A percentile compares a stretch with the other conserved stretches of the same genome.
These are phyloP conservation scores for Tulasnella sp. DNA, from an alignment of 768 basidiomycete genomes.

Conservation along the genomic window DNA sequence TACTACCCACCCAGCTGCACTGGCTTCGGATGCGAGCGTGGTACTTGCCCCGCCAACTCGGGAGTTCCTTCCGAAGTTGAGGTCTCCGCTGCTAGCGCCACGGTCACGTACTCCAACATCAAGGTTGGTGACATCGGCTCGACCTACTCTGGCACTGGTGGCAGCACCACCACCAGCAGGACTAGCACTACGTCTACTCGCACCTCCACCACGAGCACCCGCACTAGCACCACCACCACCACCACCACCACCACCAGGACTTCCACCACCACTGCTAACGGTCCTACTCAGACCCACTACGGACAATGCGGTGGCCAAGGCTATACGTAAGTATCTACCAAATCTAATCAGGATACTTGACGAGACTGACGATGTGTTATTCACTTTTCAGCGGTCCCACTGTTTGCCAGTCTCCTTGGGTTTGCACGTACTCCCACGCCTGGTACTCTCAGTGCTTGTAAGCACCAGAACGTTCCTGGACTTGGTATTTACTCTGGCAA, in stretches of 20 bases:
- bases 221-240: background rate
- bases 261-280: background rate
- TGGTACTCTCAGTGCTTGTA: background rate
- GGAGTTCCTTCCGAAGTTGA: constrained; percentile 19
- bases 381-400: background rate
- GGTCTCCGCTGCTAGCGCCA: constrained; percentile 5
- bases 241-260: background rate
- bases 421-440: background rate
- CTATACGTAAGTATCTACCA: background rate
- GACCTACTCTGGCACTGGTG: background rate
- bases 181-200: background rate
- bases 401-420: background rate
- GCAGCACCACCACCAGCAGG: background rate
- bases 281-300: background rate
- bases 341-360: background rate
- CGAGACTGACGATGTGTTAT: background rate
- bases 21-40: constrained; percentile 15
- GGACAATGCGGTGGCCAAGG: background rate
- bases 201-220: background rate
- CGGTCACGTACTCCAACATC: constrained; percentile 11
- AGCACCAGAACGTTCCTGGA: background rate
- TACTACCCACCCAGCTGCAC: constrained; percentile 13
- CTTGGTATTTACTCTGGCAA: background rate
- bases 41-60: constrained; percentile 17
- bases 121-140: background rate